A percentile compares a stretch with the other conserved stretches of the same genome.
Evolutionary conservation across 2,329 filamentous ascomycete genomes (phyloP).

Genomic region (Leptographium lundbergii): DNA sequence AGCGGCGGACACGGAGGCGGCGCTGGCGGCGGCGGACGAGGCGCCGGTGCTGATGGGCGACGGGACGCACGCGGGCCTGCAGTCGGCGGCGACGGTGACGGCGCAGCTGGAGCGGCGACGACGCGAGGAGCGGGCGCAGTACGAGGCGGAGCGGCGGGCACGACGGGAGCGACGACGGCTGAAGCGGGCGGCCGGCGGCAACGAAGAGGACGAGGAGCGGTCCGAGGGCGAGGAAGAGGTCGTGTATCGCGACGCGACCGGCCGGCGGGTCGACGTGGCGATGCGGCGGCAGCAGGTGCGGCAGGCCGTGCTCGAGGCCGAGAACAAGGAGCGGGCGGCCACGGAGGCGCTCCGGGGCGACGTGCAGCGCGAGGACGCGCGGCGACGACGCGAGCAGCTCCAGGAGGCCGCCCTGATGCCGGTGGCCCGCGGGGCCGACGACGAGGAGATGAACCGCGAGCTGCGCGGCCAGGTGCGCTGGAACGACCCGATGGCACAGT

Average conservation of each 20-base stretch:
- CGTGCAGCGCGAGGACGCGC: slow-evolving; percentile 61
- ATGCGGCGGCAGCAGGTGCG: slow-evolving; percentile 82
- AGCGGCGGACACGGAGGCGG: slow-evolving; percentile 51
- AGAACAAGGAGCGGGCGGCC: slow-evolving; percentile 56
- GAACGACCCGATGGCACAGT: slow-evolving; percentile 87
- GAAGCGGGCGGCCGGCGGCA: slow-evolving; percentile 50
- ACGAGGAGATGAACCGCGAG: slow-evolving; percentile 74
- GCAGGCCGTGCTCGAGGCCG: slow-evolving; percentile 49
- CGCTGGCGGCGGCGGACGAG: slow-evolving; percentile 33
- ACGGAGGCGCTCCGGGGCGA: slow-evolving; percentile 69
- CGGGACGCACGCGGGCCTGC: slow-evolving; percentile 76
- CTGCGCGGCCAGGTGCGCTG: slow-evolving; percentile 65
- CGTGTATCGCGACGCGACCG: slow-evolving; percentile 89
- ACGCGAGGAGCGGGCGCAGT: slow-evolving; percentile 19
- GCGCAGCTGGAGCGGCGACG: slow-evolving; percentile 50
- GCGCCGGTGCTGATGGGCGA: slow-evolving; percentile 60
- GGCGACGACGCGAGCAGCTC: slow-evolving; percentile 52
- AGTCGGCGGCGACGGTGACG: slow-evolving; percentile 68
- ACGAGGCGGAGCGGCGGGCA: slow-evolving; percentile 16
- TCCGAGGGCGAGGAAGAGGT: slow-evolving; percentile 46
- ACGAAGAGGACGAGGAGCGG: slow-evolving; percentile 58
- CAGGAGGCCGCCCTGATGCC: slow-evolving; percentile 74
- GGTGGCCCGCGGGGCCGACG: slow-evolving; percentile 69
- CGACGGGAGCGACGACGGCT: slow-evolving; percentile 19
- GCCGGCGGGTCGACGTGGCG: slow-evolving; percentile 82